Evolutionary conservation across 176 grass and related monocot genomes (phyloP), one percentile per base, ranked within the genome.

Genomic region (Cocos nucifera): DNA sequence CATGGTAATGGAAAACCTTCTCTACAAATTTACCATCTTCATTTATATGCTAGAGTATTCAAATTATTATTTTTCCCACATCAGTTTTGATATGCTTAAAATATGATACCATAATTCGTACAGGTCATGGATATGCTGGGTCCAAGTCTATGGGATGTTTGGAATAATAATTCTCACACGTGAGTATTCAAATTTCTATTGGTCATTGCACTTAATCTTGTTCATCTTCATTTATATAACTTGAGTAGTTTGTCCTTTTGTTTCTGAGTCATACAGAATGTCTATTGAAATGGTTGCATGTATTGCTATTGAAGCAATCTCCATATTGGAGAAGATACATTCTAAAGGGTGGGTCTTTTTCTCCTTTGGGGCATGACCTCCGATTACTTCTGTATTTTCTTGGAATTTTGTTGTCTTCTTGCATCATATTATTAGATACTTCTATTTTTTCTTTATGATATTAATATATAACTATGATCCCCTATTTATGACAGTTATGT

Each of bases 271-370:
- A 6, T 78, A 53, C 67, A 89, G 90, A 20, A 95, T 95, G 90
- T 84, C 90, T 56, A 76, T 86, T 76, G 86, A 95, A 83, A 95
- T 95, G 90, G 90, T 95, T 69, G 90, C 86, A 74, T 95, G 90
- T 64, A 95, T 95, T 76, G 90, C 90, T 55, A 95, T 95, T 67
- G 90, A 95, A 76, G 82, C 90, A 65, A 89, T 95, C 58, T 95
- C 90, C 12, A 95, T 95, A 65, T 26, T 95, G 51, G 90, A 89
- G 74, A 95, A 86, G 75, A 85, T 89, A 73, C 90, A 95, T 49
- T 89, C 86, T 16, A 89, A 95, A 77, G 90, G 90, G 90, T 89
- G 78, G 63, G 54, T 71, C 22, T 26, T 52, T 24, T 29, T 67
- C 22, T 51, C 7, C 10, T 44, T 14, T 44, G 35, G 35, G 35